These are phyloP conservation scores for Ramicandelaber brevisporus DNA, from an alignment of 192 early-diverging fungal genomes.

Conservation along the genomic window DNA sequence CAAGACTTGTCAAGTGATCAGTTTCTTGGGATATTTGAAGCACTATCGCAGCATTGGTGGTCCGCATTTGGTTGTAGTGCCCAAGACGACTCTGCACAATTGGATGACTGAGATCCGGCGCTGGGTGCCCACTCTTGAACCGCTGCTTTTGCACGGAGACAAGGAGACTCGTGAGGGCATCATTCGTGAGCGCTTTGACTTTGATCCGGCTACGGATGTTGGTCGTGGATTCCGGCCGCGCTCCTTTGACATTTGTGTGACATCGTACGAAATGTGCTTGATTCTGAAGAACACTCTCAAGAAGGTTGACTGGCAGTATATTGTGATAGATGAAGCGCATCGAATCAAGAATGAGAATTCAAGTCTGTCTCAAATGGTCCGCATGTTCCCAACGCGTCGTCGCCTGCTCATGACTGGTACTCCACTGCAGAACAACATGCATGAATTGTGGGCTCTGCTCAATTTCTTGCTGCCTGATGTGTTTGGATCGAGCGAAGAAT, in stretches of 20 bases:
- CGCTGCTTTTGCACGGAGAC: slow-evolving; percentile 74
- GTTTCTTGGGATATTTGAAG: slow-evolving; percentile 88
- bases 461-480: slow-evolving; percentile 96
- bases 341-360: slow-evolving; percentile 86
- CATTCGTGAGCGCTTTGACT: slow-evolving; percentile 20
- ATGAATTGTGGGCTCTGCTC: slow-evolving; percentile 95
- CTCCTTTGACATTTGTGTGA: slow-evolving; percentile 81
- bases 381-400: slow-evolving; percentile 62
- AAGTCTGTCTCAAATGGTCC: slow-evolving; percentile 78
- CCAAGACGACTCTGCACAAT: slow-evolving; percentile 91
- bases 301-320: slow-evolving; percentile 51
- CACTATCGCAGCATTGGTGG: slow-evolving; percentile 45
- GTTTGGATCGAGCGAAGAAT: slow-evolving; percentile 78
- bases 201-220: too few relatives aligned
- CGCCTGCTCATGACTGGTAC: slow-evolving; percentile 86
- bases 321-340: slow-evolving; percentile 62
- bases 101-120: slow-evolving; percentile 78
- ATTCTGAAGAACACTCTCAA: slow-evolving; percentile 63
- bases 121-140: slow-evolving; percentile 75
- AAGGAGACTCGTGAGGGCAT: slow-evolving; percentile 49
- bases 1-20: slow-evolving; percentile 90
- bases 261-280: slow-evolving; percentile 90
- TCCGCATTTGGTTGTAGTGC: slow-evolving; percentile 87
- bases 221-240: slow-evolving; percentile 25
- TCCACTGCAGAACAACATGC: slow-evolving; percentile 90